A percentile compares a stretch with the other conserved stretches of the same genome.
phyloP scores from a whole-genome alignment of 495 filamentous ascomycete genomes.

The Lichenothelia convexa region DNA sequence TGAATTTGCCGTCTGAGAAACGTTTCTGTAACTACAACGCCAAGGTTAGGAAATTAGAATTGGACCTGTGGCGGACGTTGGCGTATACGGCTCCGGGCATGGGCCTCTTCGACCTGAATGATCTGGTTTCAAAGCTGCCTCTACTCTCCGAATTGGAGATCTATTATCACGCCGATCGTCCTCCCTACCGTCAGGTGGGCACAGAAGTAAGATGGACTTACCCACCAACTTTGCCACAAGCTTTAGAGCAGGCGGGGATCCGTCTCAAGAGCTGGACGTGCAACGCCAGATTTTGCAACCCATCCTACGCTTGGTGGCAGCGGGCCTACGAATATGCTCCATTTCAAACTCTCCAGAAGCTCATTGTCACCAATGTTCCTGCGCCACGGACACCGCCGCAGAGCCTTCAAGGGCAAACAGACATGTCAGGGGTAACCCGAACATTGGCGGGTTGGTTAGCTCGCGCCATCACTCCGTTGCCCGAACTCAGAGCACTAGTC shows the following conservation, averaged over 20 bases:
- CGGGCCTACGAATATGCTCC: slow-evolving; percentile 34
- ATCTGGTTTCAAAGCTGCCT: slow-evolving; percentile 26
- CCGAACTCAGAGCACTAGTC: slow-evolving; percentile 39
- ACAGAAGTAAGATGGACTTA: slow-evolving; percentile 40
- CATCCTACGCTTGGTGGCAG: slow-evolving; percentile 30
- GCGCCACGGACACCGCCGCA: too few species aligned
- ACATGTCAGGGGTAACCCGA: too few species aligned
- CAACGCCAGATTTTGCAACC: slow-evolving; percentile 46
- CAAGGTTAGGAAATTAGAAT: slow-evolving; percentile 50
- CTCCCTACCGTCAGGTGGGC: slow-evolving; percentile 32
- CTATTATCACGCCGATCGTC: slow-evolving; percentile 31
- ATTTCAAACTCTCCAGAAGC: slow-evolving; percentile 32
- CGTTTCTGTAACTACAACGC: slow-evolving; percentile 36
- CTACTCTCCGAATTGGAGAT: slow-evolving; percentile 36
- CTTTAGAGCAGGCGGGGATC: slow-evolving; percentile 28
- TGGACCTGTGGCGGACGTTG: slow-evolving; percentile 35
- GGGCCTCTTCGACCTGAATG: slow-evolving; percentile 24
- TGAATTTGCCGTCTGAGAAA: slow-evolving; percentile 24
- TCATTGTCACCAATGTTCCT: not conserved
- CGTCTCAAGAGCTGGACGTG: slow-evolving; percentile 56
- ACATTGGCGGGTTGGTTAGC: slow-evolving; percentile 24
- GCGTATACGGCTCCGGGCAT: slow-evolving; percentile 18
- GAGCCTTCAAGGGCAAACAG: slow-evolving; percentile 17
- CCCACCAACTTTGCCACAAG: slow-evolving; percentile 37
- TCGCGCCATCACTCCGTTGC: slow-evolving; percentile 37